Evolutionary conservation across 257 asterid species (phyloP).

Genomic region (Pogostemon cablin): DNA sequence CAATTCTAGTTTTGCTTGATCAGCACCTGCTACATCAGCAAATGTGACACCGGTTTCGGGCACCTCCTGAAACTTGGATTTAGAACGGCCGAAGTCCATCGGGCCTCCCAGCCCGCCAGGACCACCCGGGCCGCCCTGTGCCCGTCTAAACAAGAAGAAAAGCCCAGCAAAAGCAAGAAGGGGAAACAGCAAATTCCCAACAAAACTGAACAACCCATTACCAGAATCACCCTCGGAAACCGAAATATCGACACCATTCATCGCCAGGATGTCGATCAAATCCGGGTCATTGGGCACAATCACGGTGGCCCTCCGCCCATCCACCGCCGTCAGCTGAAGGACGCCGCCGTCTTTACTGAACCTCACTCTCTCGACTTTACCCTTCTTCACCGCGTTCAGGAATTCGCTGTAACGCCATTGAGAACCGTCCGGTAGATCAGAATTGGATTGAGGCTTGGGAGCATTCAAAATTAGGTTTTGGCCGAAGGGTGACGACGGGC

Average conservation of each 20-base stretch:
- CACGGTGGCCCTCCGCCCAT: slow-evolving; percentile 84
- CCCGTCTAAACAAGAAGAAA: slow-evolving; percentile 72
- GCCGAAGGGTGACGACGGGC: slow-evolving; percentile 59
- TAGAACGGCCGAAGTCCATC: slow-evolving; percentile 96
- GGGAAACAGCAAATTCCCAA: slow-evolving; percentile 82
- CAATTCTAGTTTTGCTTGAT: slow-evolving; percentile 94
- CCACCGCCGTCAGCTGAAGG: slow-evolving; percentile 91
- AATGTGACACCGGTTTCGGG: slow-evolving; percentile 94
- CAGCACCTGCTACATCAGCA: slow-evolving; percentile 97
- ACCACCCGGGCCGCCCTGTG: slow-evolving; percentile 98
- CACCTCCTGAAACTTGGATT: slow-evolving; percentile 95
- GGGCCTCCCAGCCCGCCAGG: slow-evolving; percentile 99
- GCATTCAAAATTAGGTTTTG: slow-evolving; percentile 76
- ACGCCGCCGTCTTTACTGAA: slow-evolving; percentile 86
- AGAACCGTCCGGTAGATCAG: slow-evolving; percentile 87
- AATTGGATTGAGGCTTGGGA: slow-evolving; percentile 67
- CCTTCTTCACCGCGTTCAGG: slow-evolving; percentile 93
- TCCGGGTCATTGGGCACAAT: slow-evolving; percentile 95
- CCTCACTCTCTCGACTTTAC: slow-evolving; percentile 92
- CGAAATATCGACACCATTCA: slow-evolving; percentile 94
- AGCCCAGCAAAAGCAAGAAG: slow-evolving; percentile 82
- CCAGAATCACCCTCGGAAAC: slow-evolving; percentile 95
- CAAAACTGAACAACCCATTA: slow-evolving; percentile 73
- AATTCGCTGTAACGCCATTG: slow-evolving; percentile 97
- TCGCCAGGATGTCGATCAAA: slow-evolving; percentile 85